Evolutionary conservation across 257 asterid species (phyloP).

Genomic region (Cordia subcordata): DNA sequence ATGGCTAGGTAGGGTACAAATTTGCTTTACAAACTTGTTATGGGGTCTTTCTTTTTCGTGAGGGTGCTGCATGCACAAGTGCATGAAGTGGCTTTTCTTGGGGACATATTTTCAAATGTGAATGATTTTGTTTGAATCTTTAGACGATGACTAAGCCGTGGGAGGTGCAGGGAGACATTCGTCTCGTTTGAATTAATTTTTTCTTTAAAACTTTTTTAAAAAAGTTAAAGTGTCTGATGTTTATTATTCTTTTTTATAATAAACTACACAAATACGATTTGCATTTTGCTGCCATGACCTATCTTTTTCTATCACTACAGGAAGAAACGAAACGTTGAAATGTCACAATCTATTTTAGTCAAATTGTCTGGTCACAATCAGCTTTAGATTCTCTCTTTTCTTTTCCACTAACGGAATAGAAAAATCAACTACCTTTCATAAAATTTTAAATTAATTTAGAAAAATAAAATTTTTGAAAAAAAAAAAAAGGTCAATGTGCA

Average conservation of each 20-base stretch:
- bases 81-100: neutral
- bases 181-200: too few relatives aligned
- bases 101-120: conserved; percentile 1
- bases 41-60: neutral
- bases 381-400: conserved; percentile 19
- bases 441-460: too few relatives aligned
- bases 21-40: neutral
- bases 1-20: neutral
- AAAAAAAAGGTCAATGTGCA: too few relatives aligned
- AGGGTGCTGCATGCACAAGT: conserved; percentile 2
- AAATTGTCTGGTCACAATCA: conserved; percentile 29
- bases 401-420: neutral
- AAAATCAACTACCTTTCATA: too few relatives aligned
- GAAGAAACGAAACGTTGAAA: conserved; percentile 22
- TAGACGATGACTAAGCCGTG: neutral
- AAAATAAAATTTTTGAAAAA: too few relatives aligned
- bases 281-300: neutral
- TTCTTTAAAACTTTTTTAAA: too few relatives aligned
- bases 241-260: too few relatives aligned
- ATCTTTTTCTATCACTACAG: too few relatives aligned
- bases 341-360: too few relatives aligned
- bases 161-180: too few relatives aligned
- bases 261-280: too few relatives aligned
- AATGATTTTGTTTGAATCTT: neutral
- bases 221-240: too few relatives aligned